phyloP scores from a whole-genome alignment of 2,329 filamentous ascomycete species.

The Scytalidium lignicola region DNA sequence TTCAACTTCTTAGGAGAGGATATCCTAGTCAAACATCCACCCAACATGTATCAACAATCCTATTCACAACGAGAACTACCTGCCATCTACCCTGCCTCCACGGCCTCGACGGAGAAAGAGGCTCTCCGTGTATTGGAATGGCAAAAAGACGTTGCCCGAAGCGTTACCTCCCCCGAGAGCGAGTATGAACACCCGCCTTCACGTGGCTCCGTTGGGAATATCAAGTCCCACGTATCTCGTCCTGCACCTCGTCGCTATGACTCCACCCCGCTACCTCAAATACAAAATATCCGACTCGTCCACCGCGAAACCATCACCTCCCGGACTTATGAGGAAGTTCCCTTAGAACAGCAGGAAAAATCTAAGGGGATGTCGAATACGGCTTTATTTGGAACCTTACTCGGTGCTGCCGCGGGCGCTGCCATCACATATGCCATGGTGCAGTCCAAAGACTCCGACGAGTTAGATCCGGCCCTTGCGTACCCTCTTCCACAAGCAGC shows the following conservation, averaged over 20 bases:
- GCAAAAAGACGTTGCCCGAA: slow-evolving; percentile 33
- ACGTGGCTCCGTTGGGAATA: neutral
- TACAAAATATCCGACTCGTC: slow-evolving; percentile 4
- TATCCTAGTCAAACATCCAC: neutral
- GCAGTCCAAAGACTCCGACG: slow-evolving; percentile 44
- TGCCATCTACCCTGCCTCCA: slow-evolving; percentile 3
- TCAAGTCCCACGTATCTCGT: slow-evolving; percentile 2
- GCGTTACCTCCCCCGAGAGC: slow-evolving; percentile 11
- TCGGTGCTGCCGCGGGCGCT: slow-evolving; percentile 74
- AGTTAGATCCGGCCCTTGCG: slow-evolving; percentile 30
- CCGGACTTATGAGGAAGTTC: slow-evolving; percentile 3
- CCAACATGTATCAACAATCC: neutral
- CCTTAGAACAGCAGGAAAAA: slow-evolving; percentile 4
- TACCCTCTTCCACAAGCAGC: slow-evolving; percentile 23
- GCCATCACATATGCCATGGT: slow-evolving; percentile 72
- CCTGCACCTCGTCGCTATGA: slow-evolving; percentile 7
- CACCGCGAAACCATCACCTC: slow-evolving; percentile 8
- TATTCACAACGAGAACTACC: neutral
- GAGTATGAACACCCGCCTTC: slow-evolving; percentile 4
- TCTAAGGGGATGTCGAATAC: slow-evolving; percentile 45
- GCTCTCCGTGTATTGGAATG: slow-evolving; percentile 36
- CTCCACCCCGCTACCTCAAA: slow-evolving; percentile 1
- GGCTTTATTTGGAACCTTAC: slow-evolving; percentile 66
- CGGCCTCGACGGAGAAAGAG: slow-evolving; percentile 22
- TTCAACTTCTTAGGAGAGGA: neutral